These are phyloP conservation scores for Dioscorea alata DNA, from an alignment of 106 monocot genomes.

Conservation along the genomic window DNA sequence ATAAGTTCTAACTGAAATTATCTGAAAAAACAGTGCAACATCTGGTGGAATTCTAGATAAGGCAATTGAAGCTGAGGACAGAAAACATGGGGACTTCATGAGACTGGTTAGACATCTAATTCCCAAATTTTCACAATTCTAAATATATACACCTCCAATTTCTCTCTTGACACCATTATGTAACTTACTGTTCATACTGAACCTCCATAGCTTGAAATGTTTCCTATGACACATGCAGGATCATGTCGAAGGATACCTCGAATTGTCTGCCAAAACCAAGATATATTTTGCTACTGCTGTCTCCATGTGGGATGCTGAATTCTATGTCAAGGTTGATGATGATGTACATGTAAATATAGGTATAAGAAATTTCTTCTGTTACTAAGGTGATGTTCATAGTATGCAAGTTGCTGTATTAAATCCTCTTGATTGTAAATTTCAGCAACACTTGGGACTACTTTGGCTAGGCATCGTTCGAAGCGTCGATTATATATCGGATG, in stretches of 20 bases:
- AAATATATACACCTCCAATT: no score
- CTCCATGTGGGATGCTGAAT: conserved; percentile 92
- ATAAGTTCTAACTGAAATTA: neutral
- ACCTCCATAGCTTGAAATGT: neutral
- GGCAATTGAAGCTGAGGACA: conserved; percentile 93
- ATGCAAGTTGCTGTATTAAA: no score
- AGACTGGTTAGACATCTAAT: conserved; percentile 20
- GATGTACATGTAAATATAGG: conserved; percentile 99
- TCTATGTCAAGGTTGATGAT: conserved; percentile 95
- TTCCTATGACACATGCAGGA: conserved; percentile 28
- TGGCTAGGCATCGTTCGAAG: conserved; percentile 68
- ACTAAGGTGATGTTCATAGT: no score
- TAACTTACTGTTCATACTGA: neutral
- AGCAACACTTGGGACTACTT: conserved; percentile 80
- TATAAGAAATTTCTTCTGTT: conserved; percentile 4
- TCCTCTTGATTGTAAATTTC: conserved; percentile 7
- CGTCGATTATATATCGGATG: conserved; percentile 88
- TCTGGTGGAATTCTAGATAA: conserved; percentile 84
- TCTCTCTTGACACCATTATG: neutral
- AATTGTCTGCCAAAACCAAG: conserved; percentile 92
- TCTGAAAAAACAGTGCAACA: conserved; percentile 41
- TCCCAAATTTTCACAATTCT: neutral
- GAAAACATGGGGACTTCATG: conserved; percentile 92
- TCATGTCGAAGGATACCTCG: conserved; percentile 97
- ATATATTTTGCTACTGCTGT: conserved; percentile 88